Conservation (phyloP, 495 filamentous ascomycete species). For the Astrothelium macrocarpum region DNA sequence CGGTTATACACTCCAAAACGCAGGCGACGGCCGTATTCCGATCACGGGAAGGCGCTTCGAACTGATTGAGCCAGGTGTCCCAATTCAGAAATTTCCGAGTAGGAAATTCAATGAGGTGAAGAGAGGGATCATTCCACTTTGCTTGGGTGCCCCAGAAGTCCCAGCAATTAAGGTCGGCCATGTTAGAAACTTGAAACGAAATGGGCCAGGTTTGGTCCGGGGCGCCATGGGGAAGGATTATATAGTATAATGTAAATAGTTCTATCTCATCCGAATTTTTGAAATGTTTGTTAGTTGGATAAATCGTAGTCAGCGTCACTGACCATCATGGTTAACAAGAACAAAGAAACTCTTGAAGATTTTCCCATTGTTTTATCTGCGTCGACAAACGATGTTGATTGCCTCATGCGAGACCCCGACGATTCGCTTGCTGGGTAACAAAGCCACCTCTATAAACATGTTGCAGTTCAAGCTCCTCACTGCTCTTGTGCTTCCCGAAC, state of each 20-base stretch:
- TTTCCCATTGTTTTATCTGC: background rate
- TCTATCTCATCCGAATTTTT: background rate
- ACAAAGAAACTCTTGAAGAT: background rate
- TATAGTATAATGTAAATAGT: background rate
- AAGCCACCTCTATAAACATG: background rate
- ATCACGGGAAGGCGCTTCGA: too few species aligned
- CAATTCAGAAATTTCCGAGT: background rate
- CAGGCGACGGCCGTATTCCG: background rate
- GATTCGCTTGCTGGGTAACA: background rate
- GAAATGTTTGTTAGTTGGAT: background rate
- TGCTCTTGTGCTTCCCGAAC: background rate
- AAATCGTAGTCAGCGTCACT: background rate
- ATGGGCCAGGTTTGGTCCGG: background rate
- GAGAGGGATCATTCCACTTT: background rate
- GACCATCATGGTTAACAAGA: background rate
- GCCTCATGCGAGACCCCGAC: background rate
- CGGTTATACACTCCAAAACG: background rate
- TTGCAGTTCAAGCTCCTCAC: background rate
- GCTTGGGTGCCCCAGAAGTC: background rate
- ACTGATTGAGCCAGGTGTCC: too few species aligned
- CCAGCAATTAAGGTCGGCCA: background rate
- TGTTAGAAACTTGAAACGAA: background rate
- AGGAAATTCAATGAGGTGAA: background rate
- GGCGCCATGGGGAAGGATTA: background rate
- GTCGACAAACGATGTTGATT: background rate